These are phyloP conservation scores for Torrubiella hemipterigena DNA, from an alignment of 2,329 filamentous ascomycete genomes.

Conservation along the genomic window DNA sequence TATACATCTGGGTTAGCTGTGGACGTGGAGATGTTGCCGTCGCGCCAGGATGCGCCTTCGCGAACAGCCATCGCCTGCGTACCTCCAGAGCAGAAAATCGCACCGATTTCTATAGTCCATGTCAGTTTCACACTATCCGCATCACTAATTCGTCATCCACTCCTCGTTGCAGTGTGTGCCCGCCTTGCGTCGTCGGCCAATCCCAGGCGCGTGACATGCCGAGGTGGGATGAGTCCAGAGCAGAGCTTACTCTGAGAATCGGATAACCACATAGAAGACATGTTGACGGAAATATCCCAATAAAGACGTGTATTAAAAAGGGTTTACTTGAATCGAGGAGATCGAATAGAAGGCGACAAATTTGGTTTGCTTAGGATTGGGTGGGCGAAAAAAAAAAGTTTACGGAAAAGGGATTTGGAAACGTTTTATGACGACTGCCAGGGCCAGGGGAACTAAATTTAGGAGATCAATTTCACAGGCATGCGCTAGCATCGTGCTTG, in stretches of 20 bases:
- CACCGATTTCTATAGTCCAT: slow-evolving; percentile 67
- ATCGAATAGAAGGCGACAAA: background rate
- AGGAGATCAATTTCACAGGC: no score
- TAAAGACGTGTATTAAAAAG: background rate
- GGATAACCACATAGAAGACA: slow-evolving; percentile 92
- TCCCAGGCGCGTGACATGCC: slow-evolving; percentile 2
- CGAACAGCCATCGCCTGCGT: slow-evolving; percentile 29
- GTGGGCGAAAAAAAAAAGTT: no score
- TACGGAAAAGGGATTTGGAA: no score
- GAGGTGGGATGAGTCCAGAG: slow-evolving; percentile 11
- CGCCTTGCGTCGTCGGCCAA: background rate
- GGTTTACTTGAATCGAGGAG: background rate
- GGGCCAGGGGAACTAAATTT: no score
- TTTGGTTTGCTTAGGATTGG: background rate
- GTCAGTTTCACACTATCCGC: slow-evolving; percentile 16
- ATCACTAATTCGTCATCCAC: background rate
- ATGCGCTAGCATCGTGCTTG: no score
- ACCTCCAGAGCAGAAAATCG: slow-evolving; percentile 97
- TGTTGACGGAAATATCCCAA: slow-evolving; percentile 32
- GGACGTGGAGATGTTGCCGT: no score
- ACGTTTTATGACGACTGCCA: no score
- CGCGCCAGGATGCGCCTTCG: slow-evolving; percentile 9
- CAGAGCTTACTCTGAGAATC: slow-evolving; percentile 92
- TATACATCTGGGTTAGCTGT: no score
- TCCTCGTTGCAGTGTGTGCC: slow-evolving; percentile 1